These are phyloP conservation scores for Colletotrichum sp. DNA, from an alignment of 2,329 filamentous ascomycete genomes.

Conservation along the genomic window DNA sequence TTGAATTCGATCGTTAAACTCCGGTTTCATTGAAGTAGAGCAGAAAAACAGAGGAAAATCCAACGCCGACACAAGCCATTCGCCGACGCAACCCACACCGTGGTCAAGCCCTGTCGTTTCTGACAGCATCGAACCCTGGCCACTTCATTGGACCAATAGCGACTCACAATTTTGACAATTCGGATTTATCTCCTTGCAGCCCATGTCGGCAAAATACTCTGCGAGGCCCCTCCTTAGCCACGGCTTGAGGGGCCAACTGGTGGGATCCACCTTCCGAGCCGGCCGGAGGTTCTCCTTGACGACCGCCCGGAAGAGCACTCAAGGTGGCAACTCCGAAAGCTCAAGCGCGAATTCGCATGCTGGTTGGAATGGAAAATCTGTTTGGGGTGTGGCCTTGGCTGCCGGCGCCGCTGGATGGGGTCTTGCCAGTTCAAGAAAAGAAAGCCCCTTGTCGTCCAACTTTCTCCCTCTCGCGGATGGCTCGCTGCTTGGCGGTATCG, in stretches of 20 bases:
- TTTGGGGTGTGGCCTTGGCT: conserved; percentile 42
- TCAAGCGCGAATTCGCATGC: conserved; percentile 2
- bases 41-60: not conserved
- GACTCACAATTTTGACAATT: not conserved
- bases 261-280: conserved; percentile 7
- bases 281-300: conserved; percentile 27
- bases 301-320: conserved; percentile 18
- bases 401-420: conserved; percentile 48
- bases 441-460: not conserved
- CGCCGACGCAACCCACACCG: conserved; percentile 9
- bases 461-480: conserved; percentile 25
- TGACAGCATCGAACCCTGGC: not conserved
- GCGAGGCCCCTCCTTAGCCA: conserved; percentile 30
- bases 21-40: not conserved
- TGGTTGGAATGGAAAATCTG: conserved; percentile 35
- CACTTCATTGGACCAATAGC: conserved; percentile 6
- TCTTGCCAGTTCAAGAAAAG: conserved; percentile 33
- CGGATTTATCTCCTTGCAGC: not conserved
- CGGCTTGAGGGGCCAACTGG: conserved; percentile 12
- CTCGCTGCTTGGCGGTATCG: conserved; percentile 27
- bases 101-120: conserved; percentile 6
- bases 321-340: not conserved
- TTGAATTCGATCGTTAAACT: not conserved
- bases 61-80: conserved; percentile 20
- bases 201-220: conserved; percentile 33